Percentiles rank a stretch among this genome's conserved stretches.
Conservation (phyloP, 495 filamentous ascomycete genomes). For the Daldinia vernicosa region DNA sequence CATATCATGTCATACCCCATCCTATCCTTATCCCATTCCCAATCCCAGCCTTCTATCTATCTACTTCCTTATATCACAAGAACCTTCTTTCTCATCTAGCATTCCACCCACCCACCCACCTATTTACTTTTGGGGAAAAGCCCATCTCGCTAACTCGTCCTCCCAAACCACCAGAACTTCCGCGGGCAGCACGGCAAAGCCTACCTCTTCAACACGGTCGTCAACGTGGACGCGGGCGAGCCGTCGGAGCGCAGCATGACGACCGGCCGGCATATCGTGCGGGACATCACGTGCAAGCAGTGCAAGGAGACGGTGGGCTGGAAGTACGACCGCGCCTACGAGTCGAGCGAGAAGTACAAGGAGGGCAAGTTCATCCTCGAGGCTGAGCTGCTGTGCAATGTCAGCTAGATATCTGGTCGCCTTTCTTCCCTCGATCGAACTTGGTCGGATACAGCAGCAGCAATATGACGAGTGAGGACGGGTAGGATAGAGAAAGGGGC, state of each 20-base stretch:
- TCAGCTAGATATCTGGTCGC: constrained; percentile 57
- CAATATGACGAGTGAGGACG: too few relatives aligned
- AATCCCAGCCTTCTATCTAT: too few relatives aligned
- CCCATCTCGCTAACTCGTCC: not conserved
- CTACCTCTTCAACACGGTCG: constrained; percentile 92
- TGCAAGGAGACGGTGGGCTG: constrained; percentile 94
- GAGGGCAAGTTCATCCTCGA: constrained; percentile 98
- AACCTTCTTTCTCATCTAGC: too few relatives aligned
- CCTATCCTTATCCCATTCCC: not conserved
- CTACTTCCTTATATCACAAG: too few relatives aligned
- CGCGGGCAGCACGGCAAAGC: constrained; percentile 98
- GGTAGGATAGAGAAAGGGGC: not conserved
- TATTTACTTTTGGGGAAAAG: not conserved
- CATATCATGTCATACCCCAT: constrained; percentile 4
- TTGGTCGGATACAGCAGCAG: too few relatives aligned
- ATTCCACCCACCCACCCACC: not conserved
- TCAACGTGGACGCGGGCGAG: constrained; percentile 84
- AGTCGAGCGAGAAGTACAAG: constrained; percentile 94
- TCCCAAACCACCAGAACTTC: constrained; percentile 75
- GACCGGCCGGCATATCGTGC: constrained; percentile 92
- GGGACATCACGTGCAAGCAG: constrained; percentile 88
- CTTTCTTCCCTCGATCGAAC: too few relatives aligned
- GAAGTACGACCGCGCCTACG: constrained; percentile 99
- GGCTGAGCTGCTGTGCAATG: constrained; percentile 85
- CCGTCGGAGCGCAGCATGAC: constrained; percentile 97